phyloP scores from a whole-genome alignment of 345 rosid species.

The Syzygium grande region DNA sequence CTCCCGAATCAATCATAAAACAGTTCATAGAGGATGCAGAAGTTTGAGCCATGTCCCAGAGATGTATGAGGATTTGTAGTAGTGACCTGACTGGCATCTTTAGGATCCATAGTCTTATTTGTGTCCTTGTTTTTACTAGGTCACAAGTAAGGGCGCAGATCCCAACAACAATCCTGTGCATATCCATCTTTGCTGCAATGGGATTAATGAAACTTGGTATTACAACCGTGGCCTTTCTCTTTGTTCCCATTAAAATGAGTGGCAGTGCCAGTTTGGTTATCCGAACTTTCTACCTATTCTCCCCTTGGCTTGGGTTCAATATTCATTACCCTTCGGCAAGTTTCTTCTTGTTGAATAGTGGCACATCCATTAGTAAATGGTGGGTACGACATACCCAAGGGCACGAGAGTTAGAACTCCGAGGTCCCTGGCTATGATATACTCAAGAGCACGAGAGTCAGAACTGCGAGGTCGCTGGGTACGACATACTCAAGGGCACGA shows the following conservation, averaged over 20 bases:
- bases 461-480: no score
- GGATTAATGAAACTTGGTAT: neutral
- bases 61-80: neutral
- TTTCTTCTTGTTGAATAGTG: neutral
- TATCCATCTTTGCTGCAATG: neutral
- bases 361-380: neutral
- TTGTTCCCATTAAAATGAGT: neutral
- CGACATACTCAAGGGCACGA: conserved; percentile 5
- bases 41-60: neutral
- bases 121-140: neutral
- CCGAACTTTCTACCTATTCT: neutral
- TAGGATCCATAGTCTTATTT: neutral
- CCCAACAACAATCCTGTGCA: neutral
- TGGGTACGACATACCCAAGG: no score
- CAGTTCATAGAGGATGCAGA: neutral
- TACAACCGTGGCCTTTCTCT: neutral
- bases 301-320: neutral
- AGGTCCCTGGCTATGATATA: no score
- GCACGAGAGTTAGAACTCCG: no score
- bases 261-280: neutral
- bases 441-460: no score
- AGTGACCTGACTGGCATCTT: neutral
- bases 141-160: neutral
- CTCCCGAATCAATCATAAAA: neutral
- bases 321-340: neutral